These are phyloP conservation scores for Podospora conica DNA, from an alignment of 495 filamentous ascomycete species.

Conservation along the genomic window DNA sequence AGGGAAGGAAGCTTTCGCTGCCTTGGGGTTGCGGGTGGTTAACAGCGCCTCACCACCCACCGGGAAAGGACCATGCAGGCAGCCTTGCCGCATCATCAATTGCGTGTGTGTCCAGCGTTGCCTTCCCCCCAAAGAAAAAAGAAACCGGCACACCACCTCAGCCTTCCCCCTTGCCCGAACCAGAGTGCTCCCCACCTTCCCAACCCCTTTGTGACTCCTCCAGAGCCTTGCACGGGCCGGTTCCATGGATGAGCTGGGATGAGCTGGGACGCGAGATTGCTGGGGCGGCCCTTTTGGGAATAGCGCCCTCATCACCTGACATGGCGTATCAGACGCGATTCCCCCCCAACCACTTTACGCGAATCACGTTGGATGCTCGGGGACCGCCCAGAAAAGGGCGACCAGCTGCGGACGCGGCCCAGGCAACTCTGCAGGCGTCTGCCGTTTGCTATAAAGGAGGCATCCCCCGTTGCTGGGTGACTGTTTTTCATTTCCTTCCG, in stretches of 20 bases:
- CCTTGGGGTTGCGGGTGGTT: slow-evolving; percentile 12
- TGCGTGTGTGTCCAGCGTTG: neutral
- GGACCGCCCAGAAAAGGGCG: slow-evolving; percentile 16
- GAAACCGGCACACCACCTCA: neutral
- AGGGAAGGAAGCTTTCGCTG: slow-evolving; percentile 7
- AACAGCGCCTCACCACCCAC: slow-evolving; percentile 18
- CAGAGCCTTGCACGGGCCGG: neutral
- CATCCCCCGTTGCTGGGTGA: slow-evolving; percentile 8
- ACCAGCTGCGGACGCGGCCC: slow-evolving; percentile 12
- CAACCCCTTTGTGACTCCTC: slow-evolving; percentile 2
- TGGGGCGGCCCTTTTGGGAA: neutral
- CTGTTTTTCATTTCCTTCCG: slow-evolving; percentile 11
- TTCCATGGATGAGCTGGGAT: neutral
- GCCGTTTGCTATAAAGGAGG: slow-evolving; percentile 24
- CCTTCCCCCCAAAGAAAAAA: slow-evolving; percentile 4
- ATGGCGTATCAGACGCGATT: slow-evolving; percentile 14
- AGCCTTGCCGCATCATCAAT: slow-evolving; percentile 25
- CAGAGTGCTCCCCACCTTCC: slow-evolving; percentile 1
- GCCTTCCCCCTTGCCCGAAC: neutral
- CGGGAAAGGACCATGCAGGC: slow-evolving; percentile 12
- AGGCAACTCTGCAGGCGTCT: slow-evolving; percentile 27
- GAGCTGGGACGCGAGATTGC: neutral
- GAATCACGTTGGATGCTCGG: slow-evolving; percentile 24
- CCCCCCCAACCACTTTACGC: slow-evolving; percentile 19
- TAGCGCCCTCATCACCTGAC: slow-evolving; percentile 23